Evolutionary conservation across 2,329 filamentous ascomycete species (phyloP).

Genomic region (Fusarium chaquense): DNA sequence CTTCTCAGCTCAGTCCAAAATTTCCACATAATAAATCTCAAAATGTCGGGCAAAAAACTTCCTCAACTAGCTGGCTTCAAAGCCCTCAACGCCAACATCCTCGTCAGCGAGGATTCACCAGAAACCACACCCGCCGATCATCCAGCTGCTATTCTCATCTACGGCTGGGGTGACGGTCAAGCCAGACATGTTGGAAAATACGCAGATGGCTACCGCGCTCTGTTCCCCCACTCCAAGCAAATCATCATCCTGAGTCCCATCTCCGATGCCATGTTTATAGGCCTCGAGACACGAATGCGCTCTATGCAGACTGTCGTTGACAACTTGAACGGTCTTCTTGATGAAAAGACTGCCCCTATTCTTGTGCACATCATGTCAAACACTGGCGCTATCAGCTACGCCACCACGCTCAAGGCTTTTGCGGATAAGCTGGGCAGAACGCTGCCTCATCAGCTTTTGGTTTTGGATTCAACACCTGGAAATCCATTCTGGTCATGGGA

Average conservation of each 20-base stretch:
- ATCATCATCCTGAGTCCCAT: conserved; percentile 65
- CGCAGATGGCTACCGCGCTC: conserved; percentile 61
- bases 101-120: conserved; percentile 54
- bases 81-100: conserved; percentile 61
- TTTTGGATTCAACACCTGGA: conserved; percentile 67
- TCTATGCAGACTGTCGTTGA: conserved; percentile 61
- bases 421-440: conserved; percentile 51
- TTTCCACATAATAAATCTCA: neutral
- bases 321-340: conserved; percentile 35
- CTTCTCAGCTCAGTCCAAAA: neutral
- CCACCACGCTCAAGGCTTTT: conserved; percentile 62
- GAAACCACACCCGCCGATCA: conserved; percentile 44
- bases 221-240: conserved; percentile 64
- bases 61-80: conserved; percentile 56
- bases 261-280: conserved; percentile 59
- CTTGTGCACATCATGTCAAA: conserved; percentile 69
- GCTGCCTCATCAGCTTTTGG: conserved; percentile 62
- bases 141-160: conserved; percentile 64
- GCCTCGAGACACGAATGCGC: conserved; percentile 57
- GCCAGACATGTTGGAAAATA: conserved; percentile 69
- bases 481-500: conserved; percentile 56
- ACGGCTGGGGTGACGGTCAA: conserved; percentile 68
- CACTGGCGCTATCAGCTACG: conserved; percentile 67
- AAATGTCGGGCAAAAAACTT: conserved; percentile 39
- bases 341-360: conserved; percentile 50